A percentile compares a stretch with the other conserved stretches of the same genome.
Conservation (phyloP, 371 early-diverging fungal genomes). For the Entomophthora muscae region DNA sequence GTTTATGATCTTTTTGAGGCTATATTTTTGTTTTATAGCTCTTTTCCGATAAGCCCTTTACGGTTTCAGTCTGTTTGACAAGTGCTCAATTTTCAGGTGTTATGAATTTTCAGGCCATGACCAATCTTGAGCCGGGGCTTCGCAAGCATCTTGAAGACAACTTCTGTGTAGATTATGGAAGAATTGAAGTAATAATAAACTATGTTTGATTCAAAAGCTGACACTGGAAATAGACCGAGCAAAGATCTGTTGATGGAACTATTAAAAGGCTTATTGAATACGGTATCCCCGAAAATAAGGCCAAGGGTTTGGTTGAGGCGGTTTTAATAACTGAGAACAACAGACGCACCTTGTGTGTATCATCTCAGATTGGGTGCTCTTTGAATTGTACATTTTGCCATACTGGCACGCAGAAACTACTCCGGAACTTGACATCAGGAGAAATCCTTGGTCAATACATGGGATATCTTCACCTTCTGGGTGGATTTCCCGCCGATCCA, state of each 20-base stretch:
- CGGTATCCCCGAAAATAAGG: conserved; percentile 18
- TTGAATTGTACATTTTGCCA: conserved; percentile 80
- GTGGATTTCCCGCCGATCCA: conserved; percentile 29
- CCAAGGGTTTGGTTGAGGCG: conserved; percentile 36
- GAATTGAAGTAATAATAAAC: conserved; percentile 24
- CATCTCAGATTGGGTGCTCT: conserved; percentile 80
- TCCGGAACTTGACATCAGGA: conserved; percentile 51
- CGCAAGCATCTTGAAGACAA: conserved; percentile 24
- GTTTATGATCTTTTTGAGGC: background rate
- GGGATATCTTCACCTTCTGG: conserved; percentile 37
- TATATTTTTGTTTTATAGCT: background rate
- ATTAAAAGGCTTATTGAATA: conserved; percentile 36
- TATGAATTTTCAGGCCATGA: conserved; percentile 37
- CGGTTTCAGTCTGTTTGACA: background rate
- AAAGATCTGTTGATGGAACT: conserved; percentile 29
- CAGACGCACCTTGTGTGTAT: conserved; percentile 71
- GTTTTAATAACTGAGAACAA: conserved; percentile 47
- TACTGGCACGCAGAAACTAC: conserved; percentile 76
- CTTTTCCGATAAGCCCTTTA: background rate
- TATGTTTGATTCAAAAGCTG: background rate
- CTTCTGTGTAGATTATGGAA: conserved; percentile 38
- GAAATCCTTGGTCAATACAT: conserved; percentile 83
- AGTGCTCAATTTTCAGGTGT: conserved; percentile 15
- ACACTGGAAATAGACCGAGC: background rate
- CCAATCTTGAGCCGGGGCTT: conserved; percentile 30